A percentile compares a stretch with the other conserved stretches of the same genome.
Conservation (phyloP, 257 asterid species). For the Gynochthodes officinalis region DNA sequence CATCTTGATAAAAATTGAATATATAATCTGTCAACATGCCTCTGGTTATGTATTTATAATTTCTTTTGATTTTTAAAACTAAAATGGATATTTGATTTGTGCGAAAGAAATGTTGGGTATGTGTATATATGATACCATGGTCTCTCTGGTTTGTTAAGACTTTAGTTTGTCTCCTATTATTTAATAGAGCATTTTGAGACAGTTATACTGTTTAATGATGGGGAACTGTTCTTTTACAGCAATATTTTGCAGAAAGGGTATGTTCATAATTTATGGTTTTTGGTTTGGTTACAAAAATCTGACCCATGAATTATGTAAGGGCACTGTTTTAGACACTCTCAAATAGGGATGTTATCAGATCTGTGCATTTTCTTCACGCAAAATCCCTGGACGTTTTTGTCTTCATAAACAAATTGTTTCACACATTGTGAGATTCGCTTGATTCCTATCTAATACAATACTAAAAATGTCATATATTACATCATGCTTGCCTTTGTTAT, state of each 20-base stretch:
- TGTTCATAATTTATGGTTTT: not conserved
- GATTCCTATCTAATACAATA: not conserved
- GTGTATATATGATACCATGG: not conserved
- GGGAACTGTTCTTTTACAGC: too few species aligned
- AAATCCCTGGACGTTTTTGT: not conserved
- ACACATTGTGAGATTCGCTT: not conserved
- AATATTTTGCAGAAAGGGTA: too few species aligned
- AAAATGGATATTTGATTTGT: not conserved
- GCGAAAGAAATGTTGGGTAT: not conserved
- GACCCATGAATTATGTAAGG: not conserved
- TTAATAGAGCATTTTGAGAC: too few species aligned
- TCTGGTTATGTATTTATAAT: not conserved
- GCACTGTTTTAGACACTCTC: not conserved
- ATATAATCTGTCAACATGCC: not conserved
- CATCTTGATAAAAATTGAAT: not conserved
- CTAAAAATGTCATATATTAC: not conserved
- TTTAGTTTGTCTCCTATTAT: too few species aligned
- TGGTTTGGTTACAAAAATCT: not conserved
- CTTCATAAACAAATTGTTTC: not conserved
- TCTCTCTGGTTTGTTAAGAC: not conserved
- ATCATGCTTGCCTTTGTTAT: too few species aligned
- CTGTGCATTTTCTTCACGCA: not conserved
- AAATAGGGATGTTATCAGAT: not conserved
- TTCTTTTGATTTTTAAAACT: not conserved
- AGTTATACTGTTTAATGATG: too few species aligned